A percentile compares a stretch with the other conserved stretches of the same genome.
phyloP scores from a whole-genome alignment of 495 filamentous ascomycete genomes.

The Penicillium alfredii region DNA sequence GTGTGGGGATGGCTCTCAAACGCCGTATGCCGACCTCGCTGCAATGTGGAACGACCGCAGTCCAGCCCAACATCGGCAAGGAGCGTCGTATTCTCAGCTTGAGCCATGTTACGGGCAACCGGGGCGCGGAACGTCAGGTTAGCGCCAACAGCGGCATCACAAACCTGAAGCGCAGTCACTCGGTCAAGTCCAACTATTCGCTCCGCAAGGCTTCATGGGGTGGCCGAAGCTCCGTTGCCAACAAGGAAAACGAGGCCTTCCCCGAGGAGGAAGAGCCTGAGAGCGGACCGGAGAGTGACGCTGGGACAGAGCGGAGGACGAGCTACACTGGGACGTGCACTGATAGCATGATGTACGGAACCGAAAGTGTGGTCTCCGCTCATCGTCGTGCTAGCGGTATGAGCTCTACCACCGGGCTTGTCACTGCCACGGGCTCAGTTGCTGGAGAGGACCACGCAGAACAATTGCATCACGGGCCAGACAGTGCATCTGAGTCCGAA shows the following conservation, averaged over 20 bases:
- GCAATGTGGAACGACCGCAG: slow-evolving; percentile 42
- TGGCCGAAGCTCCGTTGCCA: slow-evolving; percentile 41
- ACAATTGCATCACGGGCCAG: slow-evolving; percentile 7
- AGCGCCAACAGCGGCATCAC: slow-evolving; percentile 40
- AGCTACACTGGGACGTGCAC: slow-evolving; percentile 47
- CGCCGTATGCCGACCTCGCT: slow-evolving; percentile 36
- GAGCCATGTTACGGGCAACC: slow-evolving; percentile 78
- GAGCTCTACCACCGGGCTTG: slow-evolving; percentile 33
- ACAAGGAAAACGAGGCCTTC: slow-evolving; percentile 60
- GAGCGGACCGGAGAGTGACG: slow-evolving; percentile 42
- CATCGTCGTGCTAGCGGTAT: slow-evolving; percentile 48
- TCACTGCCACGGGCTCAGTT: slow-evolving; percentile 20
- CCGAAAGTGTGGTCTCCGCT: slow-evolving; percentile 44
- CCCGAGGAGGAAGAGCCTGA: slow-evolving; percentile 48
- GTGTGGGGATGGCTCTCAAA: slow-evolving; percentile 49
- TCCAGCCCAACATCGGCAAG: slow-evolving; percentile 41
- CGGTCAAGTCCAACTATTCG: slow-evolving; percentile 58
- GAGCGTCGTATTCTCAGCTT: slow-evolving; percentile 79
- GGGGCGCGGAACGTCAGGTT: slow-evolving; percentile 53
- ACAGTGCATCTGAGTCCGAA: slow-evolving; percentile 8
- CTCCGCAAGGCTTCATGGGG: slow-evolving; percentile 73
- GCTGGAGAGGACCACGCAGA: slow-evolving; percentile 3
- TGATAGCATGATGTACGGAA: slow-evolving; percentile 44
- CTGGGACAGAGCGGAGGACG: slow-evolving; percentile 46
- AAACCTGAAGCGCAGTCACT: slow-evolving; percentile 62